Conservation (phyloP, 1,284 basidiomycete genomes). For the Kalmanozyma brasiliensis region DNA sequence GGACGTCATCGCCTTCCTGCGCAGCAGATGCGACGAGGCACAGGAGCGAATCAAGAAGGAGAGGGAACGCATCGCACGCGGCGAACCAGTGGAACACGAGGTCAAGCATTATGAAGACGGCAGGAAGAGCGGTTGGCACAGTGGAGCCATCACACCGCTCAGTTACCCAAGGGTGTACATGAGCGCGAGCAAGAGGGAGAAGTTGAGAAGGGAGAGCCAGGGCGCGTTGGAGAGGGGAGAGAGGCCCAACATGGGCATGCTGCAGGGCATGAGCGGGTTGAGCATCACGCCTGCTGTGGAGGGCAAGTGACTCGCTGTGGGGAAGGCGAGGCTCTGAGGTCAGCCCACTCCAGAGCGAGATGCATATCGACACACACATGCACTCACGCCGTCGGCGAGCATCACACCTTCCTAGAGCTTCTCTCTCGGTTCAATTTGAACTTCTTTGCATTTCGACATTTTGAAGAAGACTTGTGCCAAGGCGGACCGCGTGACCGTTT, state of each 20-base stretch:
- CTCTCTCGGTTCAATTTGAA: neutral
- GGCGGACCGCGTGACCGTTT: too few relatives aligned
- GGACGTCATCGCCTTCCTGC: slow-evolving; percentile 62
- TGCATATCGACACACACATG: too few relatives aligned
- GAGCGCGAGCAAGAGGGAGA: slow-evolving; percentile 39
- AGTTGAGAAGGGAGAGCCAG: slow-evolving; percentile 43
- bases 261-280: slow-evolving; percentile 36
- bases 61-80: slow-evolving; percentile 56
- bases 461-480: neutral
- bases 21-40: slow-evolving; percentile 60
- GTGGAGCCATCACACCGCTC: slow-evolving; percentile 46
- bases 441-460: neutral
- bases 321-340: slow-evolving; percentile 6
- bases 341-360: too few relatives aligned
- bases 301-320: slow-evolving; percentile 33
- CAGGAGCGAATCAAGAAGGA: slow-evolving; percentile 63
- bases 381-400: too few relatives aligned
- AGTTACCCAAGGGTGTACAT: slow-evolving; percentile 54
- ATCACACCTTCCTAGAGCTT: too few relatives aligned
- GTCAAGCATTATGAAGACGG: slow-evolving; percentile 54
- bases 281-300: slow-evolving; percentile 40
- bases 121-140: slow-evolving; percentile 29
- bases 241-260: slow-evolving; percentile 15
- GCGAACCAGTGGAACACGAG: slow-evolving; percentile 49
- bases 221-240: slow-evolving; percentile 45